Evolutionary conservation across 108 stramenopile species (phyloP), one percentile per base, ranked within the genome.

Genomic region (Cyclotella choctawhatcheeana): DNA sequence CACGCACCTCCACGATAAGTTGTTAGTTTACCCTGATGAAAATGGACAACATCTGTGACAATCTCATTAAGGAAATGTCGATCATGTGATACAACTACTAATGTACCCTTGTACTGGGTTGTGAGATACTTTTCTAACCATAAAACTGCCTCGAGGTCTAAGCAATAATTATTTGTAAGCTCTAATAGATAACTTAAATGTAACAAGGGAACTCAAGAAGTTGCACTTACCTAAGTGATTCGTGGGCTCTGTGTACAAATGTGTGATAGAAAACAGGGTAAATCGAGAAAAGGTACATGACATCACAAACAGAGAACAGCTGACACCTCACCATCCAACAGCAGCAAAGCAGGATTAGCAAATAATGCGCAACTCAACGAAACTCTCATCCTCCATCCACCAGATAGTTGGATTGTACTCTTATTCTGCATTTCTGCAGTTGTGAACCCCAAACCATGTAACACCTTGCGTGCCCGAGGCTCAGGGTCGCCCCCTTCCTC

Each of bases 321-420:
- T 55, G 13, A 55, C 29, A 17, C 47, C 63, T 64, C 29, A 64
- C 63, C 63, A 54, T 87, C 91, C 0, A 86, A 62, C 31, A 92
- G 65, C 29, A 97, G 52, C 12, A 95, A 69, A 16, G 93, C 84
- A 0, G 96, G 97, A 66, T 88, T 74, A 17, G 95, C 90, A 65
- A 97, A 97, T 16, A 98, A 76, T 6, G 97, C 97, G 34, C 86
- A 92, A 21, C 95, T 91, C 25, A 98, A 67, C 10, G 93, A 86
- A 26, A 98, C 95, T 21, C 97, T 85, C 97, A 98, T 98, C 52
- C 97, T 85, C 97, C 97, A 98, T 27, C 97, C 97, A 29, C 97
- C 97, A 17, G 82, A 85, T 13, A 98, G 71, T 44, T 88, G 75
- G 7, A 66, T 75, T 0, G 97, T 98, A 1, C 93, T 82, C 55